phyloP scores from a whole-genome alignment of 495 filamentous ascomycete species.

The Clavariopsis aquatica region DNA sequence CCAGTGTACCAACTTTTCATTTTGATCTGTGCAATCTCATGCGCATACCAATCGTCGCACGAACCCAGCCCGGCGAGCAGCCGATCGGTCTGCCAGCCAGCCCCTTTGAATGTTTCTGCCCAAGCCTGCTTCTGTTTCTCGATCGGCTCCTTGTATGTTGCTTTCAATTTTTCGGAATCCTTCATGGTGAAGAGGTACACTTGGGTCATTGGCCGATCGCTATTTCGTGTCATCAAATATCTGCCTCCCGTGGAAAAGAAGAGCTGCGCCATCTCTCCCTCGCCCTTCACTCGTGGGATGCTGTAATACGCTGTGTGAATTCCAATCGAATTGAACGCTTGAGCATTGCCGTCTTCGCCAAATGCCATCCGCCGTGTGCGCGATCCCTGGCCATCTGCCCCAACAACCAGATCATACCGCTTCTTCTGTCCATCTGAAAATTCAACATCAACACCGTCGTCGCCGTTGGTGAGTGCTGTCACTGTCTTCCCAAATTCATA shows the following conservation, averaged over 20 bases:
- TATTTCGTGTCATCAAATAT: conserved; percentile 45
- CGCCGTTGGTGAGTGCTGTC: conserved; percentile 22
- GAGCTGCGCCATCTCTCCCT: conserved; percentile 45
- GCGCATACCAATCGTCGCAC: conserved; percentile 53
- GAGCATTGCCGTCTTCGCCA: conserved; percentile 4
- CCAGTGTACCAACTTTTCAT: conserved; percentile 31
- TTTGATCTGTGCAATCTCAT: conserved; percentile 37
- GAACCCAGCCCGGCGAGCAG: conserved; percentile 46
- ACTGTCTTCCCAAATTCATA: conserved; percentile 44
- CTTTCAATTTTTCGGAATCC: conserved; percentile 39
- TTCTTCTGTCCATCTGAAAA: conserved; percentile 31
- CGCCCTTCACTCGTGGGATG: conserved; percentile 38
- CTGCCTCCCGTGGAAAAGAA: conserved; percentile 44
- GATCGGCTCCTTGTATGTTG: conserved; percentile 2
- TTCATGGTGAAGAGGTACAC: conserved; percentile 45
- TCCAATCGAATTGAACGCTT: conserved; percentile 12
- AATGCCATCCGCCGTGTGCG: conserved; percentile 20
- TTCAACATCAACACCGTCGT: conserved; percentile 24
- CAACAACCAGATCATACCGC: conserved; percentile 37
- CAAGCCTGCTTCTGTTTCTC: conserved; percentile 36
- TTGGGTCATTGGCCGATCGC: conserved; percentile 45
- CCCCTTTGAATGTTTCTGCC: conserved; percentile 48
- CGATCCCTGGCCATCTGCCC: conserved; percentile 36
- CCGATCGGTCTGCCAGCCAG: conserved; percentile 50
- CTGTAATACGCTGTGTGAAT: conserved; percentile 35